These are phyloP conservation scores for Boletus rubescentipes DNA, from an alignment of 768 basidiomycete species.

Conservation along the genomic window DNA sequence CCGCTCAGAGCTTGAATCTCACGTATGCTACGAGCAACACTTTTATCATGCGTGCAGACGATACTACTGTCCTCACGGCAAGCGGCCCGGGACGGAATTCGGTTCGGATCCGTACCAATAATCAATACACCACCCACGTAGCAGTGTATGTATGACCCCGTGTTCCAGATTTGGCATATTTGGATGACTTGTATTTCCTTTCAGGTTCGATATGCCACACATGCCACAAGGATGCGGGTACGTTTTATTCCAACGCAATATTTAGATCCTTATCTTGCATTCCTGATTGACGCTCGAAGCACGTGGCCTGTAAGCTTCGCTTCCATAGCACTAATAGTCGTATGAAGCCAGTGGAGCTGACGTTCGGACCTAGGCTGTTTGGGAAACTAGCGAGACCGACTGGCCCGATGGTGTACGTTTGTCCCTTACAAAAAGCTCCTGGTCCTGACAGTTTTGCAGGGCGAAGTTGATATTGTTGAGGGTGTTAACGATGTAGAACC, in stretches of 20 bases:
- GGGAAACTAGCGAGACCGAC: conserved; percentile 24
- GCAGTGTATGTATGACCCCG: conserved; percentile 26
- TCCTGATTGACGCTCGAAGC: conserved; percentile 13
- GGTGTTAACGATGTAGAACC: conserved; percentile 53
- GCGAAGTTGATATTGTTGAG: conserved; percentile 33
- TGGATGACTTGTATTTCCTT: not conserved
- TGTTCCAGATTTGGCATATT: not conserved
- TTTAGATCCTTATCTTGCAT: not conserved
- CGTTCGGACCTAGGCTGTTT: conserved; percentile 24
- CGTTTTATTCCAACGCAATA: conserved; percentile 1
- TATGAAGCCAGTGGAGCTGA: conserved; percentile 10
- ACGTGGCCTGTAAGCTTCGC: conserved; percentile 36
- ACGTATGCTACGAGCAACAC: conserved; percentile 26
- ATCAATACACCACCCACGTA: conserved; percentile 35
- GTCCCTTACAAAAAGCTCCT: not conserved
- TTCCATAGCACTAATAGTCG: not conserved
- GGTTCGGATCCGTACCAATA: conserved; percentile 33
- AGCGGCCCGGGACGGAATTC: conserved; percentile 37
- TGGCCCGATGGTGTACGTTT: conserved; percentile 28
- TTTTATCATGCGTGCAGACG: conserved; percentile 39
- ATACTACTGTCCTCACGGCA: conserved; percentile 30
- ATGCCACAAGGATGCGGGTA: conserved; percentile 39
- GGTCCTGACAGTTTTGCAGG: conserved; percentile 16
- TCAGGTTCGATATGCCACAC: conserved; percentile 35
- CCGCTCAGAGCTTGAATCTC: conserved; percentile 29